Base-by-base conservation (phyloP, 331 rosid species). In the Ulmus americana region DNA sequence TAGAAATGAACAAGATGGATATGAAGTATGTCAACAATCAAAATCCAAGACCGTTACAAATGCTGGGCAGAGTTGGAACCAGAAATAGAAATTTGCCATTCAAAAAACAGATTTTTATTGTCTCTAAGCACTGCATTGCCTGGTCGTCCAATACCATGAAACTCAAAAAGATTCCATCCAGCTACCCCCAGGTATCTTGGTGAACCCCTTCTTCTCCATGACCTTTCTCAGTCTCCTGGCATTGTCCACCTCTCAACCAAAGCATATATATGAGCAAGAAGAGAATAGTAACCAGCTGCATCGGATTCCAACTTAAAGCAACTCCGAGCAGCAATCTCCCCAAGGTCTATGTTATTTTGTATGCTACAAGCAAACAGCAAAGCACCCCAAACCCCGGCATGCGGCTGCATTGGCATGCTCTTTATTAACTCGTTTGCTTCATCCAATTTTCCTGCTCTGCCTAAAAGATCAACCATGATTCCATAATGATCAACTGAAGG, bases 351-450 rank as follows among this genome's bases (percentile, higher is more conserved):
- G 67, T 78, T 77, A 65, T 74, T 63, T 45, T 84, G 90, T 46
- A 84, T 39, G 39, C 63, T 66, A 72, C 95, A 87, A 22, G 80
- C 88, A 64, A 81, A 86, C 74, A 86, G 95, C 62, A 86, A 45
- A 73, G 95, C 95, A 56, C 95, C 95, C 88, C 90, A 86, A 41
- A 84, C 83, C 65, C 81, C 83, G 28, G 74, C 78, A 60, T 82
- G 82, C 39, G 95, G 81, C 64, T 73, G 80, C 74, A 76, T 57
- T 14, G 90, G 88, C 95, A 87, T 84, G 67, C 74, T 80, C 52
- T 77, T 76, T 76, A 84, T 74, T 12, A 87, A 81, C 63, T 68
- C 70, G 64, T 79, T 70, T 1, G 90, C 90, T 76, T 87, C 85
- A 55, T 73, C 76, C 76, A 84, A 76, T 65, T 75, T 38, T 39